phyloP scores from a whole-genome alignment of 2,329 filamentous ascomycete species.

The Ceratocystis variospora region DNA sequence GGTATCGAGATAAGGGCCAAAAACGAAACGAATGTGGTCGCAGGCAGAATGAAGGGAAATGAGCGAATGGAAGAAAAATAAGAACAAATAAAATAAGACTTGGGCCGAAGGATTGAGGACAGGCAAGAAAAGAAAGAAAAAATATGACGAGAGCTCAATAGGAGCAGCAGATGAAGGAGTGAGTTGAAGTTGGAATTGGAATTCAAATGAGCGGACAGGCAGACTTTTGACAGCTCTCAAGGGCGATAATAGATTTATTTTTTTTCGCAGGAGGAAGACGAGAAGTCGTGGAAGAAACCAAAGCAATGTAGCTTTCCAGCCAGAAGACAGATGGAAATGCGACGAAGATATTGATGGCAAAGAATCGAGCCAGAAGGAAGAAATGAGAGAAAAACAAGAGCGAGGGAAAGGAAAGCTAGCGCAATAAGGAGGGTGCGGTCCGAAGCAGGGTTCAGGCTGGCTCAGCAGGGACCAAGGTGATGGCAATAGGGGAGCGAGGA shows the following conservation, averaged over 20 bases:
- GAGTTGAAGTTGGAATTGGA: background rate
- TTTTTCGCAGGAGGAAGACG: background rate
- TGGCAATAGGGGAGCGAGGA: background rate
- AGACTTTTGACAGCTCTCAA: background rate
- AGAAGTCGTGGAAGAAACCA: background rate
- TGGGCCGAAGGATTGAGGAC: background rate
- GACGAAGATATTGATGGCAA: slow-evolving; percentile 9
- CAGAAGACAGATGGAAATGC: slow-evolving; percentile 4
- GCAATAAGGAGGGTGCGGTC: background rate
- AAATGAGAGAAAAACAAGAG: background rate
- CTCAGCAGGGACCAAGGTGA: background rate
- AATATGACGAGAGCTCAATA: background rate
- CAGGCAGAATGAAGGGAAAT: background rate
- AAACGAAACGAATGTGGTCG: slow-evolving; percentile 1
- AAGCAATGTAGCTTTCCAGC: background rate
- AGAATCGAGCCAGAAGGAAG: background rate
- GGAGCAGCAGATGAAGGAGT: background rate
- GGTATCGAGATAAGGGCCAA: background rate
- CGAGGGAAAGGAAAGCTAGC: background rate
- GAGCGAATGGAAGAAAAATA: background rate
- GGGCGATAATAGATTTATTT: background rate
- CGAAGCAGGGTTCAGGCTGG: slow-evolving; percentile 1
- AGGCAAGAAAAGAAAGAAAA: background rate
- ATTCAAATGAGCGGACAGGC: background rate
- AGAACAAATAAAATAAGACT: background rate